phyloP scores from a whole-genome alignment of 345 rosid genomes.

The Pistacia vera region DNA sequence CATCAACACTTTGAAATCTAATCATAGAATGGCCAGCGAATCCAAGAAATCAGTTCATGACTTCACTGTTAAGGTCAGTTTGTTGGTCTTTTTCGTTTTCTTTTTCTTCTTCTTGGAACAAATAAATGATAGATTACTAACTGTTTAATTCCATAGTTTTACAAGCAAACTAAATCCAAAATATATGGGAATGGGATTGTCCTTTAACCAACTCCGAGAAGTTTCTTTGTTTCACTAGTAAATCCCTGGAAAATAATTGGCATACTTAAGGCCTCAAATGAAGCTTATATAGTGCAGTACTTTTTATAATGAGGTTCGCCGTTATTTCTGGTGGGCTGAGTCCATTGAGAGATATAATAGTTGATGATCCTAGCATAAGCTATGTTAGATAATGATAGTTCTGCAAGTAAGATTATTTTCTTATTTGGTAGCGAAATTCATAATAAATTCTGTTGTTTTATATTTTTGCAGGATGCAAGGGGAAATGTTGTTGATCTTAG shows the following conservation, averaged over 20 bases:
- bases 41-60: conserved; percentile 67
- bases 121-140: too few species aligned
- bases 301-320: background rate
- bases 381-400: background rate
- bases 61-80: conserved; percentile 81
- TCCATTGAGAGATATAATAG: background rate
- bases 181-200: background rate
- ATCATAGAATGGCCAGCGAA: conserved; percentile 63
- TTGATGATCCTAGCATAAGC: background rate
- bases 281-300: background rate
- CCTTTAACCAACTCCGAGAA: background rate
- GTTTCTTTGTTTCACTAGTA: background rate
- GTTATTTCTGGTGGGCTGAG: too few species aligned
- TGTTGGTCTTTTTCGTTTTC: background rate
- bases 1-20: conserved; percentile 35
- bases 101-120: background rate
- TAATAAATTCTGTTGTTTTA: background rate
- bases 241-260: background rate
- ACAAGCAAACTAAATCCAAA: too few species aligned
- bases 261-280: background rate
- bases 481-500: conserved; percentile 79
- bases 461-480: conserved; percentile 61
- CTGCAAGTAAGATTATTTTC: background rate
- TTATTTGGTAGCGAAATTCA: background rate
- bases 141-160: too few species aligned